Base-by-base conservation (phyloP, 768 basidiomycete species). In the Tulasnella sp. region DNA sequence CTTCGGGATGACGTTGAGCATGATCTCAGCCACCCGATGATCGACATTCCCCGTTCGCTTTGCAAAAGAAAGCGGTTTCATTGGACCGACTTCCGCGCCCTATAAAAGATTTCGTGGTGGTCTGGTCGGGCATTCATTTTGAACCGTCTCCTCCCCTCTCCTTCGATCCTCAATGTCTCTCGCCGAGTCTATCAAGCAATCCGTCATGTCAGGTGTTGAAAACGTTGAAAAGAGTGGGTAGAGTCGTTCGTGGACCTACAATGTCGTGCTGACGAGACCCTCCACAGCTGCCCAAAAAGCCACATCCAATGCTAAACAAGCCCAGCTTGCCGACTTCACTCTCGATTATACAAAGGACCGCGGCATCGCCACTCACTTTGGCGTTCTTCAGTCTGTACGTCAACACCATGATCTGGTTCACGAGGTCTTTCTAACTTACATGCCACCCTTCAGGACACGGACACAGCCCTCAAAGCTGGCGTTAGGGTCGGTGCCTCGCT, bases 241-340 rank as follows among this genome's bases (percentile, higher is more conserved):
- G 19, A 5, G 5, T 4, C 29, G 1, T 9, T 34, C 34, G 29
- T 34, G 14, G 29, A 14, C 17, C 9, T 38, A 1, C 19, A 4
- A n/a, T 25, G 2, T 11, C 29, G 9, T 25, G 8, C 7, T 31
- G n/a, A 25, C 34, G 14, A 2, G 9, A 14, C 15, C 14, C 15
- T 22, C 29, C 49, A 4, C 34, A 76, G 75, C 75, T 42, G 75
- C 75, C 42, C 64, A 31, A 7, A 76, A 76, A 15, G 75, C 40
- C 5, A 45, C 37, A 2, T 29, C 39, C 17, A 58, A 78, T 42
- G 25, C 52, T 0, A 78, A 78, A 64, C 40, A 68, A 34, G 40
- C 70, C 7, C 77, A 78, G 42, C 67, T 78, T 29, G 42, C 37
- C 17, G 76, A 77, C 25, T 77, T 75, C 67, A 78, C 77, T 2